These are phyloP conservation scores for Neonectria neomacrospora DNA, from an alignment of 2,329 filamentous ascomycete genomes.

Conservation along the genomic window DNA sequence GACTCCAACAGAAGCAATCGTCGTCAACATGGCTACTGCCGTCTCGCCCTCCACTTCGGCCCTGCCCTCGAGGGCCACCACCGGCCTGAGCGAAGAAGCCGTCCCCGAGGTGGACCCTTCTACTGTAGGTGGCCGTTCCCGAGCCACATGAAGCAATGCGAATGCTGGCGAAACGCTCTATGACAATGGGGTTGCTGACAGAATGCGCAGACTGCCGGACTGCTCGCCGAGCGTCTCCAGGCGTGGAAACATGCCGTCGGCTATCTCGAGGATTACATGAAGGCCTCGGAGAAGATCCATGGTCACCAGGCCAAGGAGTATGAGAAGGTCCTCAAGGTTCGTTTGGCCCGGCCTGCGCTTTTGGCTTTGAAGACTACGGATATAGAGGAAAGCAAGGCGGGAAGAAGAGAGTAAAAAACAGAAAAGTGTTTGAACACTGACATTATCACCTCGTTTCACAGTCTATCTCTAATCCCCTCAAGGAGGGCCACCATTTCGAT, in stretches of 20 bases:
- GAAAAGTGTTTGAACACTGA: conserved; percentile 7
- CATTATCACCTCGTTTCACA: conserved; percentile 46
- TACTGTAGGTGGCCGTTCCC: conserved; percentile 58
- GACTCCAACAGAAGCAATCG: conserved; percentile 1
- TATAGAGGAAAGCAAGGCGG: background rate
- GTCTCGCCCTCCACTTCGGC: conserved; percentile 46
- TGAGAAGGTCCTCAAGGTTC: conserved; percentile 87
- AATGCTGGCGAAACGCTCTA: background rate
- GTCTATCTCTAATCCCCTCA: conserved; percentile 87
- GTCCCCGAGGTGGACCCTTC: conserved; percentile 68
- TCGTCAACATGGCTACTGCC: conserved; percentile 41
- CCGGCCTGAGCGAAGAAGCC: conserved; percentile 65
- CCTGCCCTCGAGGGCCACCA: conserved; percentile 60
- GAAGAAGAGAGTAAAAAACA: background rate
- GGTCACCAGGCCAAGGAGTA: conserved; percentile 91
- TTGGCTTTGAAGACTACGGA: background rate
- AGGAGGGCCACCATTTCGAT: conserved; percentile 93
- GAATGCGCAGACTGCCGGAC: conserved; percentile 71
- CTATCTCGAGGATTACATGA: conserved; percentile 91
- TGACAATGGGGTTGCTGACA: conserved; percentile 22
- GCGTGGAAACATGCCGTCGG: conserved; percentile 96
- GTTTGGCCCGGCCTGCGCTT: background rate
- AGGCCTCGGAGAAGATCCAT: conserved; percentile 86
- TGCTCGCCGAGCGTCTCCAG: conserved; percentile 87
- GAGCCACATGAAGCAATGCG: conserved; percentile 5